Percentiles rank a stretch among this genome's conserved stretches.
Evolutionary conservation across 2,329 filamentous ascomycete genomes (phyloP).

Genomic region (Aspergillus aculeatinus): DNA sequence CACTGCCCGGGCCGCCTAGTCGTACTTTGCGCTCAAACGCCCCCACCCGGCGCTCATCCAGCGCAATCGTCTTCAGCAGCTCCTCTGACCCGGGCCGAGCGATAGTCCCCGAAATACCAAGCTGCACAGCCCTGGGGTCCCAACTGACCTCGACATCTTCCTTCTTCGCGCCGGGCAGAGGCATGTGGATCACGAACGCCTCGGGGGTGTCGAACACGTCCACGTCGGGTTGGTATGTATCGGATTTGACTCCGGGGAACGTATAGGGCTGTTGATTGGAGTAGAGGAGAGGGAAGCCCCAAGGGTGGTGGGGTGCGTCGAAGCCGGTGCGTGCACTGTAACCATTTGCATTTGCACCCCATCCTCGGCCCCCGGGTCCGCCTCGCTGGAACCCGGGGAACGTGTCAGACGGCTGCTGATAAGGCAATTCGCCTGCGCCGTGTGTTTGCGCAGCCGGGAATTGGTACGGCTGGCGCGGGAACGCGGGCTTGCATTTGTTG

Average conservation of each 20-base stretch:
- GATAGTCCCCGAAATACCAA: not conserved
- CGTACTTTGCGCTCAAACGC: slow-evolving; percentile 3
- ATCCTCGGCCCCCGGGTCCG: not conserved
- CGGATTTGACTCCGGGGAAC: not conserved
- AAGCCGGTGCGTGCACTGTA: not conserved
- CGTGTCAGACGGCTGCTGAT: too few species aligned
- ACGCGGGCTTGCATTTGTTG: not conserved
- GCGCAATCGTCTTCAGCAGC: slow-evolving; percentile 1
- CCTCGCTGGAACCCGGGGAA: not conserved
- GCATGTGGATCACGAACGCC: not conserved
- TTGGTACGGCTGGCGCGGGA: not conserved
- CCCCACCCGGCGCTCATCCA: slow-evolving; percentile 5
- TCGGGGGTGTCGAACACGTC: slow-evolving; percentile 6
- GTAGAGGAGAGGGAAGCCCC: too few species aligned
- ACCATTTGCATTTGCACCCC: too few species aligned
- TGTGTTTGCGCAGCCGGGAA: too few species aligned
- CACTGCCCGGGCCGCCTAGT: not conserved
- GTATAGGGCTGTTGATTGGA: not conserved
- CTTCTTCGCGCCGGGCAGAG: slow-evolving; percentile 6
- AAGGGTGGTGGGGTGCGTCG: too few species aligned
- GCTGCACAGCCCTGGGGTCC: slow-evolving; percentile 4
- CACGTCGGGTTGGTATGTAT: slow-evolving; percentile 1
- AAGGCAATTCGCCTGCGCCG: too few species aligned
- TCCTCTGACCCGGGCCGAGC: not conserved
- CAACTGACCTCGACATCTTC: slow-evolving; percentile 5